Base-by-base conservation (phyloP, 2,329 filamentous ascomycete species). In the Ophiocordyceps camponoti-floridani region DNA sequence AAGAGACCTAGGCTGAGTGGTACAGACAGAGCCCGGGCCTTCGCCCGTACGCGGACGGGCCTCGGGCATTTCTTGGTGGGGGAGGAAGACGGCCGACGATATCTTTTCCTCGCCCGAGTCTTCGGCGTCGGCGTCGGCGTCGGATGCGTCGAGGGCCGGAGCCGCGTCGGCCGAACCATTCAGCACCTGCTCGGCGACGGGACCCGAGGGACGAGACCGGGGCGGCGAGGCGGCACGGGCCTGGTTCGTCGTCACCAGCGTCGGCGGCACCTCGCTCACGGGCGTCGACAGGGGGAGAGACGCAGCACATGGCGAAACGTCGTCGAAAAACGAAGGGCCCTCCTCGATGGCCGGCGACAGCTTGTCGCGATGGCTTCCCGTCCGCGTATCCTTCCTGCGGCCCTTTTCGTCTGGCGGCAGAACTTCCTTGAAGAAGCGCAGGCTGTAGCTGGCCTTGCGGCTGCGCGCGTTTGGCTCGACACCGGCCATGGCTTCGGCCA, bases 61-160 rank as follows among this genome's bases (percentile, higher is more conserved):
- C 43, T 62, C 61, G 41, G 54, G 67, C 38, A 68, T 60, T 41
- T 70, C 71, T 53, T 84, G 78, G 64, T 89, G 84, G 40, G 84
- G 84, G 42, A 87, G 70, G 57, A 91, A 91, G 38, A 87, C 70
- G 23, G 84, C 84, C 30, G 83, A 89, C n/a, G 82, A 86, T 49
- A 91, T 87, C 60, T 89, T 84, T 59, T 91, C 84, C 57, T 84
- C 79, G 47, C 84, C 81, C 13, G 82, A 87, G 46, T 76, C 72
- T 38, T 77, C 72, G 16, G 51, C 52, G 18, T 53, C 52, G 18
- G 64, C 47, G 19, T 49, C 47, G 6, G 16, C 45, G 8, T 47
- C 47, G 31, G 41, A 40, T 12, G 38, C 54, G 48, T 70, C 66
- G 43, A 59, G 57, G 42, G 50, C 53, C 35, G 63, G 64, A 43